phyloP scores from a whole-genome alignment of 306 rosid genomes.

The Ammopiptanthus mongolicus region DNA sequence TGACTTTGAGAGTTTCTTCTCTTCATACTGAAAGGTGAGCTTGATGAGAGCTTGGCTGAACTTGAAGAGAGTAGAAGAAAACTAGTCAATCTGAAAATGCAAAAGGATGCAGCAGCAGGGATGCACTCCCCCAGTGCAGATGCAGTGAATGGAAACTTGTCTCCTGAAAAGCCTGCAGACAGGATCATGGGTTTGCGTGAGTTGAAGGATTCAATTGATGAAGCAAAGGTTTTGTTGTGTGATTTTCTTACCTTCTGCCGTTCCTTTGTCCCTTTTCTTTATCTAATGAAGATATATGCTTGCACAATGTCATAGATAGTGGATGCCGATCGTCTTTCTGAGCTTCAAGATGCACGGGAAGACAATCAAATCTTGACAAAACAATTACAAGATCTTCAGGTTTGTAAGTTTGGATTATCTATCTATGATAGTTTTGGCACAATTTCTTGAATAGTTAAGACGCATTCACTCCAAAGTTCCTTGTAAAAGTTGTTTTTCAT shows the following conservation, averaged over 20 bases:
- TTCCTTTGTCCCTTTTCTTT: conserved; percentile 2
- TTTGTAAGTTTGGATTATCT: conserved; percentile 25
- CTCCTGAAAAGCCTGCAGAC: conserved; percentile 78
- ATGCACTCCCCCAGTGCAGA: conserved; percentile 43
- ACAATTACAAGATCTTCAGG: conserved; percentile 86
- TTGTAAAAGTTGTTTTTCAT: conserved; percentile 1
- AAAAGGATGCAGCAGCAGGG: conserved; percentile 63
- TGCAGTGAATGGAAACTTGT: conserved; percentile 64
- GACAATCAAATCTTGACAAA: conserved; percentile 61
- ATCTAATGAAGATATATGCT: conserved; percentile 4
- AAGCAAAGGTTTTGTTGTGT: conserved; percentile 60
- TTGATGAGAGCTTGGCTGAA: conserved; percentile 78
- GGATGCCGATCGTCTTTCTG: conserved; percentile 69
- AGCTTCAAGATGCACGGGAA: conserved; percentile 73
- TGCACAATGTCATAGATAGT: conserved; percentile 52
- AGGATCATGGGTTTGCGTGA: conserved; percentile 66
- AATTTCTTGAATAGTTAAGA: conserved; percentile 14
- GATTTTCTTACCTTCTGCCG: conserved; percentile 6
- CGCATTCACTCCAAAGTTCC: neutral
- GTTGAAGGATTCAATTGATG: conserved; percentile 86
- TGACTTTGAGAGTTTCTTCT: conserved; percentile 23
- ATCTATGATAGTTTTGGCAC: neutral
- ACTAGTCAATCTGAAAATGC: conserved; percentile 82
- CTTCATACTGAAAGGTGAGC: conserved; percentile 61
- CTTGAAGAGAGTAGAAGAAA: conserved; percentile 91